These are phyloP conservation scores for Isabelozyma gotoi DNA, from an alignment of 805 yeast genomes.

Conservation along the genomic window DNA sequence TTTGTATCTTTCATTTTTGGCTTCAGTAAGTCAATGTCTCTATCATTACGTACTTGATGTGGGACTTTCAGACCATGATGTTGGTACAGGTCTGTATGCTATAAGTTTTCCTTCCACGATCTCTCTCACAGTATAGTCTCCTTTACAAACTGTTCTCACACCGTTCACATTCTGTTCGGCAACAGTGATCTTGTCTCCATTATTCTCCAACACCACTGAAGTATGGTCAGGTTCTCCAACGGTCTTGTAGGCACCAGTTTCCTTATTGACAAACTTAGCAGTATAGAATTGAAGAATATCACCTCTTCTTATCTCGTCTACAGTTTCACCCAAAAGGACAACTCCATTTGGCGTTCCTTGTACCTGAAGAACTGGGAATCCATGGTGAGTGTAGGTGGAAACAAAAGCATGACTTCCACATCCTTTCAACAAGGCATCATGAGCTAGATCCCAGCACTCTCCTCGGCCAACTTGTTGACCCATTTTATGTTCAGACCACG, in stretches of 20 bases:
- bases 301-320: constrained; percentile 51
- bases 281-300: constrained; percentile 52
- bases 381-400: constrained; percentile 47
- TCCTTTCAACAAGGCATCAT: constrained; percentile 50
- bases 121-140: constrained; percentile 35
- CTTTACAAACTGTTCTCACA: constrained; percentile 37
- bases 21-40: too few species aligned
- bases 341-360: constrained; percentile 16
- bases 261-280: constrained; percentile 38
- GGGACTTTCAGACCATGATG: constrained; percentile 38
- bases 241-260: constrained; percentile 30
- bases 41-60: too few species aligned
- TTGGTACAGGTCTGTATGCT: constrained; percentile 49
- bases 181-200: constrained; percentile 29
- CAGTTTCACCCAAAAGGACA: constrained; percentile 12
- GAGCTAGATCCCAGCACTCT: constrained; percentile 63
- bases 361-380: constrained; percentile 38
- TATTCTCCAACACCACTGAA: constrained; percentile 28
- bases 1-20: too few species aligned
- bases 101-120: constrained; percentile 42
- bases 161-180: constrained; percentile 53
- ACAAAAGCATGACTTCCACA: constrained; percentile 61
- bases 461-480: constrained; percentile 55
- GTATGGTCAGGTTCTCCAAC: constrained; percentile 60
- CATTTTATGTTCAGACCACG: constrained; percentile 50